phyloP scores from a whole-genome alignment of 352 stramenopile genomes.

The Pythium guiyangense region DNA sequence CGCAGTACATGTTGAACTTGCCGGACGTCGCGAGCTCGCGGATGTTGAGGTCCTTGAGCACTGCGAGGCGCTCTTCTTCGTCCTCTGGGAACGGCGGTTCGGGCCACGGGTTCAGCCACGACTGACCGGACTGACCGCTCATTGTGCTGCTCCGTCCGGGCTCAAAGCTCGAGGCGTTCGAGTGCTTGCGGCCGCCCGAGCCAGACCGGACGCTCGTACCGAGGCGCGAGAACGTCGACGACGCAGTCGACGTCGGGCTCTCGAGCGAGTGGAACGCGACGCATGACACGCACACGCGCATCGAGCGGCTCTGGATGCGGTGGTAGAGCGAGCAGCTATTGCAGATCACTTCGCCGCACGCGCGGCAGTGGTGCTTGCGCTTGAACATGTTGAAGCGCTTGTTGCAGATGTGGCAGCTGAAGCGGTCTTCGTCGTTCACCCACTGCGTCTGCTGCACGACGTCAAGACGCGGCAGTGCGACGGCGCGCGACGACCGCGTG shows the following conservation, averaged over 20 bases:
- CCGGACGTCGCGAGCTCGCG: constrained; percentile 60
- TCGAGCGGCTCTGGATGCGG: constrained; percentile 77
- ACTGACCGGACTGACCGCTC: constrained; percentile 28
- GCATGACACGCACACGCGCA: constrained; percentile 84
- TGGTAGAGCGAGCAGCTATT: constrained; percentile 81
- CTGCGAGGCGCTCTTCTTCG: constrained; percentile 69
- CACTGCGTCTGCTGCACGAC: constrained; percentile 79
- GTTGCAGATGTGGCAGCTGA: constrained; percentile 87
- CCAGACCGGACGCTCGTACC: constrained; percentile 18
- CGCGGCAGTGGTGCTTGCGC: constrained; percentile 84
- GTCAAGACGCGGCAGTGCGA: constrained; percentile 66
- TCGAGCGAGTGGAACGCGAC: constrained; percentile 79
- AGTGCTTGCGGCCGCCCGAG: constrained; percentile 49
- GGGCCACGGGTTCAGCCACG: constrained; percentile 81
- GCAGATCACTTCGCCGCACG: constrained; percentile 85
- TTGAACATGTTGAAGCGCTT: constrained; percentile 88
- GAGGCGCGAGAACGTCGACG: constrained; percentile 34
- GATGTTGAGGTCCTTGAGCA: constrained; percentile 79
- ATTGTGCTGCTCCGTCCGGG: constrained; percentile 47
- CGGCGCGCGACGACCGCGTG: constrained; percentile 67
- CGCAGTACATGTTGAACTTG: constrained; percentile 88
- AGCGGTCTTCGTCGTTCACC: constrained; percentile 83
- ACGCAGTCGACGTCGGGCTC: constrained; percentile 59
- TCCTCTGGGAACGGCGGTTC: constrained; percentile 76
- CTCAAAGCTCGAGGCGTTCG: constrained; percentile 42